Conservation (phyloP, 2,329 filamentous ascomycete genomes). For the Trichoderma sp. region DNA sequence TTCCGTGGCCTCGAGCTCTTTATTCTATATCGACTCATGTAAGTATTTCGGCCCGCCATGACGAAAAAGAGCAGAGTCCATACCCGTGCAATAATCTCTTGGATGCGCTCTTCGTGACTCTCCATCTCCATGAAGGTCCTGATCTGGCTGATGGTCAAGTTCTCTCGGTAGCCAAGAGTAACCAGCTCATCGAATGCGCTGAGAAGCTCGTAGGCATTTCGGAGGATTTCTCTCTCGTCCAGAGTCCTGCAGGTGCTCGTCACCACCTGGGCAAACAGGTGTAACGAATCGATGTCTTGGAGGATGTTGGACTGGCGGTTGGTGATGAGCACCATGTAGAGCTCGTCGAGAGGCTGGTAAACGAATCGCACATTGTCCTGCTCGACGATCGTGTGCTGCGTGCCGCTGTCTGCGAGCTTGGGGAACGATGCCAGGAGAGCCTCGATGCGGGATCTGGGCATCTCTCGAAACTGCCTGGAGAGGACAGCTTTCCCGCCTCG, state of each 20-base stretch:
- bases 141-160: slow-evolving; percentile 94
- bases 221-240: slow-evolving; percentile 92
- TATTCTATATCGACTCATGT: slow-evolving; percentile 67
- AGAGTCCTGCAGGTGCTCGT: slow-evolving; percentile 94
- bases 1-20: slow-evolving; percentile 96
- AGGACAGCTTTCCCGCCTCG: slow-evolving; percentile 97
- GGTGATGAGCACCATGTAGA: slow-evolving; percentile 99
- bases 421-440: slow-evolving; percentile 95
- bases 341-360: slow-evolving; percentile 97
- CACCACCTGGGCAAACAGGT: slow-evolving; percentile 96
- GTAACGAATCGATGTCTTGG: slow-evolving; percentile 97
- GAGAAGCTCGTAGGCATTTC: slow-evolving; percentile 93
- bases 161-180: slow-evolving; percentile 93
- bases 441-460: slow-evolving; percentile 95
- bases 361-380: slow-evolving; percentile 99
- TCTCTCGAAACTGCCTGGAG: slow-evolving; percentile 96
- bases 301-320: slow-evolving; percentile 99
- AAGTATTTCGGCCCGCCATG: slow-evolving; percentile 30
- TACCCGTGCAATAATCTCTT: slow-evolving; percentile 94
- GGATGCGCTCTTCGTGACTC: slow-evolving; percentile 97
- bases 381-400: slow-evolving; percentile 97
- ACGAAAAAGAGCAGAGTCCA: slow-evolving; percentile 32
- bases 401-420: slow-evolving; percentile 93
- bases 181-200: slow-evolving; percentile 98
- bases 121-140: slow-evolving; percentile 99